Conservation (phyloP, 2,329 filamentous ascomycete genomes). For the Colletotrichum navitas region DNA sequence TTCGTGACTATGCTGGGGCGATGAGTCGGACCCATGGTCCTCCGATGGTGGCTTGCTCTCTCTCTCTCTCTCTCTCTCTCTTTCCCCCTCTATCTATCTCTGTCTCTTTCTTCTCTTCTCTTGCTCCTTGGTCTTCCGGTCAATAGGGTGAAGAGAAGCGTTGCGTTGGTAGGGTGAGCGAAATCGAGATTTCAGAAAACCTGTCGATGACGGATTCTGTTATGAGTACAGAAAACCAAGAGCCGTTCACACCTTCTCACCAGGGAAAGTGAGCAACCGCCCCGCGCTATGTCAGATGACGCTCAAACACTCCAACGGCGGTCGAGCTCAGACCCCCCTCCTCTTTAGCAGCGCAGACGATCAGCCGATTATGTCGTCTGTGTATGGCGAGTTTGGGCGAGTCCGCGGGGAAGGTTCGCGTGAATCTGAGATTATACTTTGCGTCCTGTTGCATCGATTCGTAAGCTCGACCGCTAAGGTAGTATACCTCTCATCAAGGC, state of each 20-base stretch:
- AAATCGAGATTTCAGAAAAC: background rate
- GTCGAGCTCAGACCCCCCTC: conserved; percentile 24
- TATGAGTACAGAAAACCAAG: background rate
- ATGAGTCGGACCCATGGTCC: conserved; percentile 30
- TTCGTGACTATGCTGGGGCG: conserved; percentile 16
- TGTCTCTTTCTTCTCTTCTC: background rate
- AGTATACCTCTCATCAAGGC: background rate
- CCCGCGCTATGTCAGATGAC: conserved; percentile 37
- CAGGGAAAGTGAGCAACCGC: conserved; percentile 21
- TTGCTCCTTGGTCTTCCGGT: background rate
- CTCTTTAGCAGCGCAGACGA: background rate
- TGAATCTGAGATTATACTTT: conserved; percentile 30
- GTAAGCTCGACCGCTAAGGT: conserved; percentile 14
- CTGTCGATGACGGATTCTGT: background rate
- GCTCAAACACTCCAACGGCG: conserved; percentile 9
- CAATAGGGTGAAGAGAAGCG: background rate
- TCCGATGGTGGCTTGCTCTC: background rate
- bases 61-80: background rate
- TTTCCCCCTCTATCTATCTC: background rate
- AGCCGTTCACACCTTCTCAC: background rate
- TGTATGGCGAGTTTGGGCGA: background rate
- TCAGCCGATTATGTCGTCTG: background rate
- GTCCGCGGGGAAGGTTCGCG: background rate
- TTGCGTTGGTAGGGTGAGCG: background rate
- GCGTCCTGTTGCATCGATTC: conserved; percentile 28